Conservation (phyloP, 179 eudicot species). For the Camellia oleifera region DNA sequence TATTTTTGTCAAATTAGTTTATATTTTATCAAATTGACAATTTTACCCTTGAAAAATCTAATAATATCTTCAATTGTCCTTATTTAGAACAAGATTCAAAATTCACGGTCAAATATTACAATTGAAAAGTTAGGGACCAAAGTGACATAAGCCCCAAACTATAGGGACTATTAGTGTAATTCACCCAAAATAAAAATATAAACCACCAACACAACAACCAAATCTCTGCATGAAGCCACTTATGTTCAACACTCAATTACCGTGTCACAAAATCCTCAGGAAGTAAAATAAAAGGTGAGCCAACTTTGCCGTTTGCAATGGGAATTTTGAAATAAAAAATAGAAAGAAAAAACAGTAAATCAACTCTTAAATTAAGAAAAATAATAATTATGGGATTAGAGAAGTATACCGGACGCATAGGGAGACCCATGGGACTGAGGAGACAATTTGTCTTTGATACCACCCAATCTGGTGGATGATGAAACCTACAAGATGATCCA, state of each 20-base stretch:
- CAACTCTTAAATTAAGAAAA: neutral
- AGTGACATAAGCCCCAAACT: no score
- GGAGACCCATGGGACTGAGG: conserved; percentile 76
- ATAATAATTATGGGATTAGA: neutral
- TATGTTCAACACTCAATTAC: neutral
- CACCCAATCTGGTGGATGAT: conserved; percentile 82
- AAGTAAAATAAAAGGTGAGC: neutral
- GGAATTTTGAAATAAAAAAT: neutral
- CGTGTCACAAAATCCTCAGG: neutral
- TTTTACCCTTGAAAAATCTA: no score
- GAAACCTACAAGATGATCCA: conserved; percentile 78
- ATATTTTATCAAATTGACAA: no score
- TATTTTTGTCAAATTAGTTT: no score
- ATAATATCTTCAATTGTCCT: no score
- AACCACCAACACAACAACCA: neutral
- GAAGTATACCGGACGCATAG: conserved; percentile 83
- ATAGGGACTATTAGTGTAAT: no score
- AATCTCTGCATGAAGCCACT: neutral
- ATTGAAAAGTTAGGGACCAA: no score
- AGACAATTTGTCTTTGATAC: conserved; percentile 43
- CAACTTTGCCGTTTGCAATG: neutral
- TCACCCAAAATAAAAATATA: neutral
- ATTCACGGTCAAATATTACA: no score
- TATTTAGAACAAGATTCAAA: no score
- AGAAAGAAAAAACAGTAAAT: neutral